These are phyloP conservation scores for Thielaviopsis ethacetica DNA, from an alignment of 2,329 filamentous ascomycete genomes.

Conservation along the genomic window DNA sequence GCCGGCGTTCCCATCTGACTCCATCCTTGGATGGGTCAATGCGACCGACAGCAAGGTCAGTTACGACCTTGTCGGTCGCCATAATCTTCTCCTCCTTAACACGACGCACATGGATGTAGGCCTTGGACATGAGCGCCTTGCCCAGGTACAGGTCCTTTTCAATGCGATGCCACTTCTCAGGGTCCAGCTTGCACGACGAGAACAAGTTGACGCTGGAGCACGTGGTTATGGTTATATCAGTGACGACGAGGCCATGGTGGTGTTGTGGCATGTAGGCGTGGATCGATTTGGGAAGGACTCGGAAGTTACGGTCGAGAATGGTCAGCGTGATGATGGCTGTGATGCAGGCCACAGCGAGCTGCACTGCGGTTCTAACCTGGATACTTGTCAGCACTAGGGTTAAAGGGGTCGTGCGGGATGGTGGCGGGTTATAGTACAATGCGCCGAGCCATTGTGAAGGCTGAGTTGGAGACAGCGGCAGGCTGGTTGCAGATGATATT, in stretches of 20 bases:
- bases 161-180: constrained; percentile 59
- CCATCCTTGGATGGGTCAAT: constrained; percentile 41
- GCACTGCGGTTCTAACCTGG: constrained; percentile 52
- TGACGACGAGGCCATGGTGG: constrained; percentile 69
- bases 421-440: background rate
- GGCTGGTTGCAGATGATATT: background rate
- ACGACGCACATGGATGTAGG: constrained; percentile 66
- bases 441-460: background rate
- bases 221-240: constrained; percentile 62
- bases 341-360: constrained; percentile 51
- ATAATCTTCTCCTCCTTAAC: constrained; percentile 75
- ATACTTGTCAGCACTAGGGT: background rate
- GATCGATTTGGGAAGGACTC: constrained; percentile 68
- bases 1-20: constrained; percentile 58
- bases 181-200: constrained; percentile 59
- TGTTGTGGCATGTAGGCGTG: constrained; percentile 79
- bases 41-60: constrained; percentile 61
- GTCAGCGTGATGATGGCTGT: constrained; percentile 57
- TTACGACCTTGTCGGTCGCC: constrained; percentile 57
- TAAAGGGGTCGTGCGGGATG: background rate
- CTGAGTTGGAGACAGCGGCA: background rate
- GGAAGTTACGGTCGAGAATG: constrained; percentile 76
- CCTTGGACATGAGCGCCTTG: constrained; percentile 55
- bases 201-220: constrained; percentile 64
- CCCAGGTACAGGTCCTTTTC: constrained; percentile 81